Evolutionary conservation across 345 rosid genomes (phyloP), one percentile per base, ranked within the genome.

Genomic region (Adansonia digitata): DNA sequence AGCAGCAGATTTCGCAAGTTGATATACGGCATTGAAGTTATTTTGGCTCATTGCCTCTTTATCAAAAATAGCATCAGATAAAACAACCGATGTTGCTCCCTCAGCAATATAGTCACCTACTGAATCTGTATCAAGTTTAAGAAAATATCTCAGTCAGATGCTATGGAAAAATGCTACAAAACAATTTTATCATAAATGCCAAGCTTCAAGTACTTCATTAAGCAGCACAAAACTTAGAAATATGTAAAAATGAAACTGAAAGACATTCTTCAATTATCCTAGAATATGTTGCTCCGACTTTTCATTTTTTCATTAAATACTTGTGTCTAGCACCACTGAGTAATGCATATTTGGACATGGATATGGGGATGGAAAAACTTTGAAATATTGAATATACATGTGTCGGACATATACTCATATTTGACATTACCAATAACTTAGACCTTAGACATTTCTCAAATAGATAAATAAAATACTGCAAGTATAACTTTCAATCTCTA

Each of bases 11-110:
- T 35, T 18, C 29, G 90, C 90, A 29, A 76, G 81, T 51, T 71
- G 74, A 81, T 80, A 45, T 74, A 88, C 60, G 52, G 12, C 74
- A 64, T 76, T 42, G 55, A 83, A 67, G 78, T 88, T 74, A 27
- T 69, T 77, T 49, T 67, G 76, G 66, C 35, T 29, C 84, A 85
- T 84, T 60, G 87, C 86, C 27, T 62, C 83, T 69, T 83, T 85
- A 78, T 77, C 59, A 57, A 88, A 86, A 69, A 85, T 86, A 74
- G 90, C 86, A 77, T 85, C 88, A 0, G 90, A 88, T 43, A 88
- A 72, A 62, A 88, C 87, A 40, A 86, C 92, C n/a, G 90, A 75
- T 49, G 83, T 71, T 70, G 91, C 91, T 71, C 89, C 91, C 49
- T 42, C 55, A 45, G 75, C 75, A 62, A 88, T 84, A 64, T 85